phyloP scores from a whole-genome alignment of 2,329 filamentous ascomycete species.

The Geosmithia putterillii region DNA sequence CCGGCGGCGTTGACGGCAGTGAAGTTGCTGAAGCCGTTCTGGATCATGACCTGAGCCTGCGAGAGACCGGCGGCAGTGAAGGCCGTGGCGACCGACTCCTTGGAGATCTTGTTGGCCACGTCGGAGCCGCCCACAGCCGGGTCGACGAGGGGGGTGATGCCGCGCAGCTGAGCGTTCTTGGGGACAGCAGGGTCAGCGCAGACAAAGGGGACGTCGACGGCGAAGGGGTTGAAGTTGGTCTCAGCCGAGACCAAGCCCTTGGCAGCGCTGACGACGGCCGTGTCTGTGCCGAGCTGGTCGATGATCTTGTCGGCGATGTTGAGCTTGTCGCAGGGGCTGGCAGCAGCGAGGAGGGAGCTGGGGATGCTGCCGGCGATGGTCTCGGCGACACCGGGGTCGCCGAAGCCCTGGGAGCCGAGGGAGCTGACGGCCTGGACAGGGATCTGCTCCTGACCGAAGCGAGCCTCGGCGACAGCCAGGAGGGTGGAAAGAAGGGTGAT shows the following conservation, averaged over 20 bases:
- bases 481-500: slow-evolving; percentile 24
- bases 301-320: slow-evolving; percentile 52
- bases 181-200: slow-evolving; percentile 53
- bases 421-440: slow-evolving; percentile 41
- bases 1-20: slow-evolving; percentile 24
- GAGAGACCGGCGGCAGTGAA: slow-evolving; percentile 49
- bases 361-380: slow-evolving; percentile 53
- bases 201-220: slow-evolving; percentile 44
- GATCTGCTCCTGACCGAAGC: slow-evolving; percentile 52
- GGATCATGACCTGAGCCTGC: slow-evolving; percentile 50
- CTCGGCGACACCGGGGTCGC: slow-evolving; percentile 45
- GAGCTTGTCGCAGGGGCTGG: slow-evolving; percentile 54
- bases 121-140: slow-evolving; percentile 46
- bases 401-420: slow-evolving; percentile 33
- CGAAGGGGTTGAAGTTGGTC: slow-evolving; percentile 63
- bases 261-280: slow-evolving; percentile 48
- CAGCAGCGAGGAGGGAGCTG: slow-evolving; percentile 48
- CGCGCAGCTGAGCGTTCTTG: slow-evolving; percentile 45
- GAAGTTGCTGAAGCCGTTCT: slow-evolving; percentile 53
- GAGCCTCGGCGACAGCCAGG: slow-evolving; percentile 32
- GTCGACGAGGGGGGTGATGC: slow-evolving; percentile 56
- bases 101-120: slow-evolving; percentile 47
- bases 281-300: slow-evolving; percentile 43
- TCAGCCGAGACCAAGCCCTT: slow-evolving; percentile 52
- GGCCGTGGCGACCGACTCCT: slow-evolving; percentile 35